Percentiles rank a stretch among this genome's conserved stretches.
These are phyloP conservation scores for Orbilia blumenaviensis DNA, from an alignment of 2,329 filamentous ascomycete species.

Conservation along the genomic window DNA sequence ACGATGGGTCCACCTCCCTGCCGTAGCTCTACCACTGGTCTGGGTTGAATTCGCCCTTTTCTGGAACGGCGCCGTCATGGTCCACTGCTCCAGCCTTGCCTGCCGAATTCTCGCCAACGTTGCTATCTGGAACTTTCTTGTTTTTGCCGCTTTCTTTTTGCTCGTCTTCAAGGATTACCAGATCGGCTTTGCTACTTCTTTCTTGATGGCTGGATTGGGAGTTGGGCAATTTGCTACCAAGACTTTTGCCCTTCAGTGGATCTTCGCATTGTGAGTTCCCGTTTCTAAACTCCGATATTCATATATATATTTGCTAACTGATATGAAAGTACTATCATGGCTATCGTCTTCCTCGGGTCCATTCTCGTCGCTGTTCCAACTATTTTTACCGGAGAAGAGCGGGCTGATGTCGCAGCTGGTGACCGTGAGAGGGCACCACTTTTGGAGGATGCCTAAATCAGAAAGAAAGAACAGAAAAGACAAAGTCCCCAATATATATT, in stretches of 20 bases:
- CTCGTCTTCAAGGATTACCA: constrained; percentile 74
- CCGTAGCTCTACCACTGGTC: constrained; percentile 78
- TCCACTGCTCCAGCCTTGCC: constrained; percentile 73
- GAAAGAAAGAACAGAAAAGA: not conserved
- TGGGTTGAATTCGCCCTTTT: constrained; percentile 89
- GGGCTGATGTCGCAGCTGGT: constrained; percentile 62
- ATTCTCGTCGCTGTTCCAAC: constrained; percentile 72
- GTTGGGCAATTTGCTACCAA: constrained; percentile 68
- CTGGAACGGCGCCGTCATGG: constrained; percentile 86
- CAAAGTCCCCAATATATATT: not conserved
- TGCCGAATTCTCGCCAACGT: constrained; percentile 85
- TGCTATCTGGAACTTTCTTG: constrained; percentile 84
- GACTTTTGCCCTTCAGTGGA: constrained; percentile 81
- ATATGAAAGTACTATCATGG: constrained; percentile 71
- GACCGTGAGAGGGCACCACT: constrained; percentile 58
- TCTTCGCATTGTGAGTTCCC: constrained; percentile 74
- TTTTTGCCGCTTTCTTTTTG: constrained; percentile 80
- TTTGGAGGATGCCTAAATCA: constrained; percentile 53
- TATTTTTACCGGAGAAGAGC: constrained; percentile 69
- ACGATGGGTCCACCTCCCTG: constrained; percentile 78
- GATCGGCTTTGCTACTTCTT: constrained; percentile 56
- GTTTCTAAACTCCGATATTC: not conserved
- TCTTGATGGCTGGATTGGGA: constrained; percentile 67
- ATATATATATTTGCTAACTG: not conserved
- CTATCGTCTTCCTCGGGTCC: constrained; percentile 75